Percentiles rank a stretch among this genome's conserved stretches.
These are phyloP conservation scores for Cyclocybe aegerita DNA, from an alignment of 768 basidiomycete genomes.

Conservation along the genomic window DNA sequence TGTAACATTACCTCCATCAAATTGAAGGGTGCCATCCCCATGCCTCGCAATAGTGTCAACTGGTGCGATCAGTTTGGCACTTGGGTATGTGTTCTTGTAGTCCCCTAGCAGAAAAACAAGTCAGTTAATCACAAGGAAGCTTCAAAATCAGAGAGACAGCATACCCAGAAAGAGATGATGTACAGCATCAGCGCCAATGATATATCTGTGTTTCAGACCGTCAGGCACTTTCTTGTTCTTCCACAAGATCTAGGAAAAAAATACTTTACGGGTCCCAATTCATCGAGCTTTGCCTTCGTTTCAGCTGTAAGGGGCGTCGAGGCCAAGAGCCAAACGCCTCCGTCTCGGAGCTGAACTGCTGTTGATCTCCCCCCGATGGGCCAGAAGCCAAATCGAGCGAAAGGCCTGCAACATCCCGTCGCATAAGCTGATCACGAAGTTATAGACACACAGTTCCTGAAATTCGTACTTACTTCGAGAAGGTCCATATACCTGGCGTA, in stretches of 20 bases:
- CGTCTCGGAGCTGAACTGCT: slow-evolving; percentile 65
- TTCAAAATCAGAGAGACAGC: slow-evolving; percentile 13
- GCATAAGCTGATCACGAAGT: background rate
- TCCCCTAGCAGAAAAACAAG: slow-evolving; percentile 37
- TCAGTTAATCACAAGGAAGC: background rate
- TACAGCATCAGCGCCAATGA: slow-evolving; percentile 55
- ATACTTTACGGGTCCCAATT: slow-evolving; percentile 70
- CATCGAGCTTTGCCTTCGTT: slow-evolving; percentile 60
- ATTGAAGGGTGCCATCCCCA: slow-evolving; percentile 48
- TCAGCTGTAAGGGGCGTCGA: slow-evolving; percentile 69
- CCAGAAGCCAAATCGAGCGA: slow-evolving; percentile 61
- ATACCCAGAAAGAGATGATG: slow-evolving; percentile 61
- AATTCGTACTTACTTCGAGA: slow-evolving; percentile 47
- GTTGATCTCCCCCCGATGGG: slow-evolving; percentile 86
- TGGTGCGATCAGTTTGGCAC: slow-evolving; percentile 72
- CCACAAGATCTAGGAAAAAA: background rate
- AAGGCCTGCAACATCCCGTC: slow-evolving; percentile 47
- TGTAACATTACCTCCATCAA: slow-evolving; percentile 58
- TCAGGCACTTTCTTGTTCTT: background rate
- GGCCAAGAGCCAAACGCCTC: slow-evolving; percentile 81
- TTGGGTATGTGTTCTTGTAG: slow-evolving; percentile 68
- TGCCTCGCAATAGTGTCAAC: slow-evolving; percentile 51
- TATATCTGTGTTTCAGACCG: slow-evolving; percentile 37
- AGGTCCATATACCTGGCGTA: slow-evolving; percentile 57
- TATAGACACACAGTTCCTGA: background rate